phyloP scores from a whole-genome alignment of 139 green algal genomes.

The Chlorella sp. region DNA sequence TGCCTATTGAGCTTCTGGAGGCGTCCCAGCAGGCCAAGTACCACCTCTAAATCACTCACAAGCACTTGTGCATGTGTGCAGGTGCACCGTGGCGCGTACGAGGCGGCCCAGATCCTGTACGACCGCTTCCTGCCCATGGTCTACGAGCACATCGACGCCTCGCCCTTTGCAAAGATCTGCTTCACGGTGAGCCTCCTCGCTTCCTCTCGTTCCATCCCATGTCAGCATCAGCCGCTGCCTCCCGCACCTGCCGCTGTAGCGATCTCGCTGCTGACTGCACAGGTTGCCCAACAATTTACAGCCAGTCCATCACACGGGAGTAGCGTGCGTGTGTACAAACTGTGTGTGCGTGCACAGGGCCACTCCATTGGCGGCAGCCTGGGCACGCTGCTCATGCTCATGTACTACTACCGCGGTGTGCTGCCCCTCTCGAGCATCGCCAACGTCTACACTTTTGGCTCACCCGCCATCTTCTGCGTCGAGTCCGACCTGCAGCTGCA shows the following conservation, averaged over 20 bases:
- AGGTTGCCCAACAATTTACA: no score
- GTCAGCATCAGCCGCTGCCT: no score
- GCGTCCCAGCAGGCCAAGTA: no score
- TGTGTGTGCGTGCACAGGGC: slow-evolving; percentile 57
- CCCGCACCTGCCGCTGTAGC: neutral
- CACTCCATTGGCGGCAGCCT: slow-evolving; percentile 93
- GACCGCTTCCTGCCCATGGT: slow-evolving; percentile 83
- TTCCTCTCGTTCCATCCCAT: no score
- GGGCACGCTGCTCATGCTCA: slow-evolving; percentile 79
- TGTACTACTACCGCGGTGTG: slow-evolving; percentile 74
- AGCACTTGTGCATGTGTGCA: no score
- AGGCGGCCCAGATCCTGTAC: slow-evolving; percentile 81
- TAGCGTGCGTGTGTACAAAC: neutral
- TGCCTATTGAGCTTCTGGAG: no score
- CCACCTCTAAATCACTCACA: no score
- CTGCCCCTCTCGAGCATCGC: slow-evolving; percentile 47
- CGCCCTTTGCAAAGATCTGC: slow-evolving; percentile 57
- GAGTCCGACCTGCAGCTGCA: neutral
- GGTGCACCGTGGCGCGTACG: slow-evolving; percentile 93
- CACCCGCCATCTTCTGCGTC: slow-evolving; percentile 83
- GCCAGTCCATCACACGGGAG: neutral
- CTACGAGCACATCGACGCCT: slow-evolving; percentile 69
- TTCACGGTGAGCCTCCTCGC: slow-evolving; percentile 73
- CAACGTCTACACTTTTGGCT: slow-evolving; percentile 89
- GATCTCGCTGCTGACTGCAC: neutral